Percentiles rank a stretch among this genome's conserved stretches.
Evolutionary conservation across 306 rosid genomes (phyloP).

Genomic region (Canavalia ensiformis): DNA sequence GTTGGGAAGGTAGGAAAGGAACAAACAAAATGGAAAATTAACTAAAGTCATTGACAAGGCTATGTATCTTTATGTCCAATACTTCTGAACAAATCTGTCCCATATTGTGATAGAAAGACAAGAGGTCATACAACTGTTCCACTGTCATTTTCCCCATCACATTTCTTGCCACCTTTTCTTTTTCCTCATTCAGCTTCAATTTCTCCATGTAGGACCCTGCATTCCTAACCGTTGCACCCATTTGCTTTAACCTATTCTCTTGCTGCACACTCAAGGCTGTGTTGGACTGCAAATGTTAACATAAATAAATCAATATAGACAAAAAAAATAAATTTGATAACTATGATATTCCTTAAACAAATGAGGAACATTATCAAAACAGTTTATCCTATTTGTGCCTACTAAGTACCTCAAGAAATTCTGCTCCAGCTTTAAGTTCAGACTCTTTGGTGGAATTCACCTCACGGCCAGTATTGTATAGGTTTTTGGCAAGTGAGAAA

Average conservation of each 20-base stretch:
- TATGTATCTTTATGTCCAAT: constrained; percentile 72
- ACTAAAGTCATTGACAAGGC: constrained; percentile 50
- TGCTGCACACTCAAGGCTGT: constrained; percentile 85
- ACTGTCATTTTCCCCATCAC: constrained; percentile 82
- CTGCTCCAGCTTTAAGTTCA: constrained; percentile 85
- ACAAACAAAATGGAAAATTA: constrained; percentile 22
- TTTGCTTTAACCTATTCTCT: constrained; percentile 85
- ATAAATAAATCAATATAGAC: not conserved
- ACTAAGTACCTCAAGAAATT: constrained; percentile 76
- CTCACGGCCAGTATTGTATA: constrained; percentile 62
- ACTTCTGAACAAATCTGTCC: constrained; percentile 79
- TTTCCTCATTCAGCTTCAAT: constrained; percentile 72
- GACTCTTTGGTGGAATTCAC: constrained; percentile 58
- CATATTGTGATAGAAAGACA: constrained; percentile 88
- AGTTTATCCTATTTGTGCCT: not conserved
- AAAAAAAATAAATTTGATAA: not conserved
- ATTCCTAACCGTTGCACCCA: constrained; percentile 98
- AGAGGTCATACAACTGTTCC: constrained; percentile 79
- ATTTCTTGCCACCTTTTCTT: constrained; percentile 70
- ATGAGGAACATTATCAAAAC: not conserved
- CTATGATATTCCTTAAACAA: not conserved
- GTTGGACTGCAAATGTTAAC: constrained; percentile 71
- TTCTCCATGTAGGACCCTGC: constrained; percentile 73
- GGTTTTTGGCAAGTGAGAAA: constrained; percentile 79
- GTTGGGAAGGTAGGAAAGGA: not conserved